A percentile compares a stretch with the other conserved stretches of the same genome.
Evolutionary conservation across 1,139 yeast genomes (phyloP).

Genomic region (Candida anutae): DNA sequence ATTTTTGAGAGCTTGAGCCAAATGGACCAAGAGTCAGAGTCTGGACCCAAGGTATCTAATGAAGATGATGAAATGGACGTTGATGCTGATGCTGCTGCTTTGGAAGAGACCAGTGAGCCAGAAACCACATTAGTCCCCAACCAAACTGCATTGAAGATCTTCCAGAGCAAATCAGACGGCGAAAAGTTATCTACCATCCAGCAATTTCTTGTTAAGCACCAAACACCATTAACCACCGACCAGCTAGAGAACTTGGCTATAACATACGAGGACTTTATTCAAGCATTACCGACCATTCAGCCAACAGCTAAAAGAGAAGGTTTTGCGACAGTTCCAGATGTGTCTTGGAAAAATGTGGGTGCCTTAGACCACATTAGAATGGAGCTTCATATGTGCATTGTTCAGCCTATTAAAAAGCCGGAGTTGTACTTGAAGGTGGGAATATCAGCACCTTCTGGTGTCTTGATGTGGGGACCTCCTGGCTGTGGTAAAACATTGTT

Average conservation of each 20-base stretch:
- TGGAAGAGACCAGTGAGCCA: not conserved
- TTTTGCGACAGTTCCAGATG: constrained; percentile 97
- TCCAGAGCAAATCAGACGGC: constrained; percentile 24
- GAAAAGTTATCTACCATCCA: constrained; percentile 60
- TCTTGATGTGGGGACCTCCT: constrained; percentile 97
- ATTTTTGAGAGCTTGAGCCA: constrained; percentile 50
- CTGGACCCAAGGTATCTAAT: constrained; percentile 6
- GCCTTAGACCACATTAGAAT: constrained; percentile 74
- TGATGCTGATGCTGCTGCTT: constrained; percentile 14
- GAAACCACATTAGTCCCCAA: constrained; percentile 5
- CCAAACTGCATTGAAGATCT: constrained; percentile 9
- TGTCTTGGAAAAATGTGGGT: constrained; percentile 92
- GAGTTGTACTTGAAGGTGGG: constrained; percentile 87
- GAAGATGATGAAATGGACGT: constrained; percentile 33
- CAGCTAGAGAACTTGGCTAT: constrained; percentile 73
- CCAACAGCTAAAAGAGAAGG: constrained; percentile 99
- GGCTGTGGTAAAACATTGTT: constrained; percentile 96
- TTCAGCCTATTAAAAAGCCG: constrained; percentile 92
- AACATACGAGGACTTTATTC: constrained; percentile 68
- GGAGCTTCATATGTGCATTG: constrained; percentile 94
- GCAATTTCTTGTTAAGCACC: constrained; percentile 63
- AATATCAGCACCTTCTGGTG: constrained; percentile 95
- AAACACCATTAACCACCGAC: constrained; percentile 66
- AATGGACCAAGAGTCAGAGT: constrained; percentile 23
- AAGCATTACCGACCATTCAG: constrained; percentile 87